phyloP scores from a whole-genome alignment of 1,284 basidiomycete species.

The Cutaneotrichosporon spelunceum region DNA sequence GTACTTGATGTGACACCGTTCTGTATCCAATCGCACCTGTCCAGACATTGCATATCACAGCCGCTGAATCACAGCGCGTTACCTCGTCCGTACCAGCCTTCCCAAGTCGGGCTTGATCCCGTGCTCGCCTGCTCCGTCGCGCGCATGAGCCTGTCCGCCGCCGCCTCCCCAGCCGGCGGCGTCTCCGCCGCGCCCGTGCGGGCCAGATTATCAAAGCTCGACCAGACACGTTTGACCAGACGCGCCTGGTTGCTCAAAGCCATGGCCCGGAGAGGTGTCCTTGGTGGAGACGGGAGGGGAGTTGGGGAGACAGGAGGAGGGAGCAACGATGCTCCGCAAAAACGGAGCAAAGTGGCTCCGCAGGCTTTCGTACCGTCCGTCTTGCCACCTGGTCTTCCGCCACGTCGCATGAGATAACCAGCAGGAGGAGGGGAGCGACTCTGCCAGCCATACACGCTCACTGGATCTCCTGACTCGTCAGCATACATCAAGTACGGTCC shows the following conservation, averaged over 20 bases:
- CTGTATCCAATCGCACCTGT: neutral
- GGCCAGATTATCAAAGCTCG: slow-evolving; percentile 61
- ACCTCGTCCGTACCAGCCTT: slow-evolving; percentile 76
- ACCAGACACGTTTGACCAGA: too few species aligned
- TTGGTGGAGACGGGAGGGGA: neutral
- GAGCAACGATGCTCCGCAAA: neutral
- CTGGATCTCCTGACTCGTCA: neutral
- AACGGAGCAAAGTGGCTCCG: neutral
- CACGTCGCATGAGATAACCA: too few species aligned
- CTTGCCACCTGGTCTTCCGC: neutral
- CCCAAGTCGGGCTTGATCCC: slow-evolving; percentile 83
- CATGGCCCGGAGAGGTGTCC: too few species aligned
- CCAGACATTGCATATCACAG: slow-evolving; percentile 1
- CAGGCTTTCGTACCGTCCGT: too few species aligned
- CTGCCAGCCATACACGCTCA: neutral
- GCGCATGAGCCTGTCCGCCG: slow-evolving; percentile 61
- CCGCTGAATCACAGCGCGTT: slow-evolving; percentile 54
- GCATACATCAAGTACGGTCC: too few species aligned
- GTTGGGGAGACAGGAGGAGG: neutral
- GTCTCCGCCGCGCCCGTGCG: slow-evolving; percentile 60
- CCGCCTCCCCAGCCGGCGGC: slow-evolving; percentile 41
- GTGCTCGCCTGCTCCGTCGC: slow-evolving; percentile 66
- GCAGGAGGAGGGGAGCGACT: slow-evolving; percentile 4
- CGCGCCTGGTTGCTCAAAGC: too few species aligned
- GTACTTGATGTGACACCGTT: neutral